Conservation (phyloP, 75 land plant genomes). For the Cupressus sempervirens region DNA sequence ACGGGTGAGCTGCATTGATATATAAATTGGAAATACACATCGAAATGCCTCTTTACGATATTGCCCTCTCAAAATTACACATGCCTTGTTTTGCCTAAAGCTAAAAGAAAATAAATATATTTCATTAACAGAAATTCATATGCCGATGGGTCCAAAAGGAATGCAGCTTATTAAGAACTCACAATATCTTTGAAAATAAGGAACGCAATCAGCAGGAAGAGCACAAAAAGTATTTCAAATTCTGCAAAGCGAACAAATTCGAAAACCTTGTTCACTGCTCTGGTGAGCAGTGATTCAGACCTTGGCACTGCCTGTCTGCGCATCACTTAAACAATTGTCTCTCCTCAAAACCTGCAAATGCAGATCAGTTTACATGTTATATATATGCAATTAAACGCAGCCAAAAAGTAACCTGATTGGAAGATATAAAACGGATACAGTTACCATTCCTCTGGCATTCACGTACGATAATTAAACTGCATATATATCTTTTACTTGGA, state of each 20-base stretch:
- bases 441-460: background rate
- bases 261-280: slow-evolving; percentile 38
- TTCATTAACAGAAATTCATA: background rate
- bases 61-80: background rate
- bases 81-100: too few species aligned
- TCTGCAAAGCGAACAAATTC: slow-evolving; percentile 40
- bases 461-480: background rate
- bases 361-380: background rate
- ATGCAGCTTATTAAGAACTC: slow-evolving; percentile 5
- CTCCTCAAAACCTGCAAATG: background rate
- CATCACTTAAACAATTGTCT: background rate
- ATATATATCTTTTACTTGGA: too few species aligned
- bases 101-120: background rate
- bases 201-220: slow-evolving; percentile 38
- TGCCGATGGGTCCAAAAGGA: background rate
- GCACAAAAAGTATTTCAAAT: slow-evolving; percentile 42
- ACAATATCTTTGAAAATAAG: slow-evolving; percentile 45
- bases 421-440: background rate
- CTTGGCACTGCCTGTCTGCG: slow-evolving; percentile 8
- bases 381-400: background rate
- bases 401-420: background rate
- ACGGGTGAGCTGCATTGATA: too few species aligned
- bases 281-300: slow-evolving; percentile 34
- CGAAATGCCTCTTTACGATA: background rate
- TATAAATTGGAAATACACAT: background rate